These are phyloP conservation scores for Ganoderma leucocontextum DNA, from an alignment of 1,284 basidiomycete species.

Conservation along the genomic window DNA sequence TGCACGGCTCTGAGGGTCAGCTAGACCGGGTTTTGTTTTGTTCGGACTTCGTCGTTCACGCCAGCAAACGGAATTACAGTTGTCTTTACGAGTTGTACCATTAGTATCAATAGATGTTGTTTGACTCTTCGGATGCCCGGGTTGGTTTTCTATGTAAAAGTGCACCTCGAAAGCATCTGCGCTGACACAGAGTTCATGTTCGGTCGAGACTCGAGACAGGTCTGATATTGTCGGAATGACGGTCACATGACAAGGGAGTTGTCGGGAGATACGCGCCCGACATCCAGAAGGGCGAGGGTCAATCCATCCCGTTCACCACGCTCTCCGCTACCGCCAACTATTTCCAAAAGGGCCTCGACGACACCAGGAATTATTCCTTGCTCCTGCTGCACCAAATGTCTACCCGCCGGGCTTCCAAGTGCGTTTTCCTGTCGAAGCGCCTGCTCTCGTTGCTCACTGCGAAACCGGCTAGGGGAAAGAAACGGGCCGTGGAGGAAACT, in stretches of 20 bases:
- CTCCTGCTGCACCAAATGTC: slow-evolving; percentile 31
- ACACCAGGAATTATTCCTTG: neutral
- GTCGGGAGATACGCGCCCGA: slow-evolving; percentile 8
- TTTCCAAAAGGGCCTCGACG: neutral
- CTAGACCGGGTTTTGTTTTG: neutral
- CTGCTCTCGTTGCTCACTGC: slow-evolving; percentile 10
- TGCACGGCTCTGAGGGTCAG: neutral
- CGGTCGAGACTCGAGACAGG: no score
- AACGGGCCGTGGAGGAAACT: slow-evolving; percentile 29
- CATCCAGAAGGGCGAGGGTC: slow-evolving; percentile 27
- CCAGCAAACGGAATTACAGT: no score
- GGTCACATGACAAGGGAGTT: slow-evolving; percentile 25
- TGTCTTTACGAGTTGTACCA: neutral
- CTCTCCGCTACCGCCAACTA: slow-evolving; percentile 14
- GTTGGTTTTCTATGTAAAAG: neutral
- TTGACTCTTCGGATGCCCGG: neutral
- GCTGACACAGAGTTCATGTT: no score
- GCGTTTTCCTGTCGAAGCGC: slow-evolving; percentile 26
- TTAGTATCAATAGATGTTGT: slow-evolving; percentile 3
- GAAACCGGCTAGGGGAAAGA: slow-evolving; percentile 34
- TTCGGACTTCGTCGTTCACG: no score
- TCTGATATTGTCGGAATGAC: slow-evolving; percentile 8
- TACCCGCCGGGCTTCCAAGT: slow-evolving; percentile 36
- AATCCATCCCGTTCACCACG: slow-evolving; percentile 34
- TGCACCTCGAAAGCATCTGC: neutral